These are phyloP conservation scores for Ophiobolus disseminans DNA, from an alignment of 2,329 filamentous ascomycete genomes.

Conservation along the genomic window DNA sequence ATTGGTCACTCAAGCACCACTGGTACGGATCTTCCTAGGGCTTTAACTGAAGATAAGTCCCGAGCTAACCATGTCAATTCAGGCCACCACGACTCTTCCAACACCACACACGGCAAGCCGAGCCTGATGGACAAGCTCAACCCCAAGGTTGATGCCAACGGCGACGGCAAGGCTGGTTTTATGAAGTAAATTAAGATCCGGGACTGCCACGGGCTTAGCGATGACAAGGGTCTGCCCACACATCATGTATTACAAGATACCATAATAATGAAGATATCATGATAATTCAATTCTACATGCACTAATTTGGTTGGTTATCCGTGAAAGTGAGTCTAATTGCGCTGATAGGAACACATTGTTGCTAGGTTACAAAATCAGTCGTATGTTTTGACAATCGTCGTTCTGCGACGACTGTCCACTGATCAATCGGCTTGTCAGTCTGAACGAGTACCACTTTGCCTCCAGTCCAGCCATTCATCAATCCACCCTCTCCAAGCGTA, in stretches of 20 bases:
- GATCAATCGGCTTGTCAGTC: constrained; percentile 45
- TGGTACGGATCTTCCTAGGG: constrained; percentile 11
- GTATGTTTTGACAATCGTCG: constrained; percentile 27
- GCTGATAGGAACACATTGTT: no score
- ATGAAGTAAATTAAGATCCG: constrained; percentile 59
- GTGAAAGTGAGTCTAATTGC: no score
- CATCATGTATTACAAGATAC: not conserved
- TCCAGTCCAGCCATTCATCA: constrained; percentile 42
- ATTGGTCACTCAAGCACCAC: constrained; percentile 3
- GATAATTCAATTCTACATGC: no score
- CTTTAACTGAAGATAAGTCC: constrained; percentile 16
- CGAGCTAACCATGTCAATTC: constrained; percentile 15
- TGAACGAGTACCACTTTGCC: constrained; percentile 51
- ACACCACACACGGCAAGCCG: constrained; percentile 49
- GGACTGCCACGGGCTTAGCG: no score
- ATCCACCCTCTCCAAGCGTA: constrained; percentile 25
- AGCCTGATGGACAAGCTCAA: constrained; percentile 62
- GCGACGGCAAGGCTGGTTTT: constrained; percentile 63
- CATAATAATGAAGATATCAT: constrained; percentile 11
- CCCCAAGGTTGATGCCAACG: constrained; percentile 59
- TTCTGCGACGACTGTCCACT: constrained; percentile 48
- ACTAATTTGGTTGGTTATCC: no score
- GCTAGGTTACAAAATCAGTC: no score
- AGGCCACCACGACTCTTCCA: constrained; percentile 24
- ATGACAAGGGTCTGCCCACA: constrained; percentile 5